A percentile compares a stretch with the other conserved stretches of the same genome.
These are phyloP conservation scores for Candida krabiensis DNA, from an alignment of 805 yeast species.

Conservation along the genomic window DNA sequence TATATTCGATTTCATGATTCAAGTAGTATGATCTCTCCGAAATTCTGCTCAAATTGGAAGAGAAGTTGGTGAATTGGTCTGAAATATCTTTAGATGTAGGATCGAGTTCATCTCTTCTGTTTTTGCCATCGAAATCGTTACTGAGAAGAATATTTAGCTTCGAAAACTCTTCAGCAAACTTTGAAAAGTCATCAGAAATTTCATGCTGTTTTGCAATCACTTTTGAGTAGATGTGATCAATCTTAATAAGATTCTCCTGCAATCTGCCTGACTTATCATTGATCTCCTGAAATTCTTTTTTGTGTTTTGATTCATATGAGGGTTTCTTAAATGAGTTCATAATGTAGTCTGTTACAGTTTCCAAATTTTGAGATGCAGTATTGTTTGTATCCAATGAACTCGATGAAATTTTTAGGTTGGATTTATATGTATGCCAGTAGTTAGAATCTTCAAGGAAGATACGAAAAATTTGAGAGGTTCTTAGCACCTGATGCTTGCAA, in stretches of 20 bases:
- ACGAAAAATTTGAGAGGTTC: constrained; percentile 67
- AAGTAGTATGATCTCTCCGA: constrained; percentile 26
- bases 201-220: constrained; percentile 72
- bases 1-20: constrained; percentile 63
- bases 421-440: constrained; percentile 72
- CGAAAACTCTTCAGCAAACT: constrained; percentile 66
- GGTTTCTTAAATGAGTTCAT: constrained; percentile 92
- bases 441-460: constrained; percentile 65
- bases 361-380: constrained; percentile 41
- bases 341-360: constrained; percentile 84
- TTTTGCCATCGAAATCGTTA: constrained; percentile 34
- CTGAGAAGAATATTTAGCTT: constrained; percentile 50
- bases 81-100: constrained; percentile 26
- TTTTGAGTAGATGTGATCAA: constrained; percentile 76
- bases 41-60: constrained; percentile 40
- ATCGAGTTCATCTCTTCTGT: constrained; percentile 21
- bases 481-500: constrained; percentile 69
- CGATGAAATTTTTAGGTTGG: constrained; percentile 45
- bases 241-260: constrained; percentile 75
- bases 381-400: constrained; percentile 21
- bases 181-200: constrained; percentile 69
- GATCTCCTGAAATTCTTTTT: constrained; percentile 78
- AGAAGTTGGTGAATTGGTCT: constrained; percentile 35
- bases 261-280: constrained; percentile 79
- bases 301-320: constrained; percentile 49